A percentile compares a stretch with the other conserved stretches of the same genome.
Evolutionary conservation across 495 filamentous ascomycete species (phyloP).

Genomic region (Thozetella sp.): DNA sequence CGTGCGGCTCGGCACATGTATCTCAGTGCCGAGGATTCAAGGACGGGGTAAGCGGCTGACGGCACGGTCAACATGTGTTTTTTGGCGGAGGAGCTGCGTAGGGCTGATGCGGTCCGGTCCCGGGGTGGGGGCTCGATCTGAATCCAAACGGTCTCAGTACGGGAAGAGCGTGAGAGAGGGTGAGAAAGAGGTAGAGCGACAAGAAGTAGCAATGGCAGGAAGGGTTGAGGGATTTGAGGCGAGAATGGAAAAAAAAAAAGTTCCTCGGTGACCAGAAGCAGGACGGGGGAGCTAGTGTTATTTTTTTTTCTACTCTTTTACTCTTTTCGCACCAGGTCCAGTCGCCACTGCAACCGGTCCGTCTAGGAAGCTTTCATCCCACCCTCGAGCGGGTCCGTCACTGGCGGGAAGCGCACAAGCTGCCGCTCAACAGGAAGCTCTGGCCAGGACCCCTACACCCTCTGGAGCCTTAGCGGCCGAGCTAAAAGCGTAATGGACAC

Average conservation of each 20-base stretch:
- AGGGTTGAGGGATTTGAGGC: neutral
- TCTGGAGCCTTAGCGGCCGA: neutral
- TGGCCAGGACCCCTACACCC: neutral
- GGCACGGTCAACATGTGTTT: conserved; percentile 19
- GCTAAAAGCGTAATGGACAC: neutral
- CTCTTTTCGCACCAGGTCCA: neutral
- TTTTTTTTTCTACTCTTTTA: neutral
- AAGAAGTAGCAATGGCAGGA: neutral
- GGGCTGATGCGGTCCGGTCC: neutral
- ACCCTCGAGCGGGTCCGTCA: neutral
- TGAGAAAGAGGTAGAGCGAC: neutral
- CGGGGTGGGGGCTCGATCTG: neutral
- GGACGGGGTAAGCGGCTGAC: conserved; percentile 12
- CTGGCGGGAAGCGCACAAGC: neutral
- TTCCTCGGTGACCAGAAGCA: neutral
- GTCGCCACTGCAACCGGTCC: neutral
- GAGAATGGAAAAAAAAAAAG: neutral
- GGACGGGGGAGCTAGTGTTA: neutral
- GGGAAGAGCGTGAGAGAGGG: neutral
- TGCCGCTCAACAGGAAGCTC: neutral
- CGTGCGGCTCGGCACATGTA: conserved; percentile 30
- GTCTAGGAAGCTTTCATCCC: neutral
- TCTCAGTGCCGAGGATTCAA: conserved; percentile 21
- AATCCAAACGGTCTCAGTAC: too few species aligned
- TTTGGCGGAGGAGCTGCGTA: neutral